phyloP scores from a whole-genome alignment of 495 filamentous ascomycete species.

The Talaromyces stipitatus region DNA sequence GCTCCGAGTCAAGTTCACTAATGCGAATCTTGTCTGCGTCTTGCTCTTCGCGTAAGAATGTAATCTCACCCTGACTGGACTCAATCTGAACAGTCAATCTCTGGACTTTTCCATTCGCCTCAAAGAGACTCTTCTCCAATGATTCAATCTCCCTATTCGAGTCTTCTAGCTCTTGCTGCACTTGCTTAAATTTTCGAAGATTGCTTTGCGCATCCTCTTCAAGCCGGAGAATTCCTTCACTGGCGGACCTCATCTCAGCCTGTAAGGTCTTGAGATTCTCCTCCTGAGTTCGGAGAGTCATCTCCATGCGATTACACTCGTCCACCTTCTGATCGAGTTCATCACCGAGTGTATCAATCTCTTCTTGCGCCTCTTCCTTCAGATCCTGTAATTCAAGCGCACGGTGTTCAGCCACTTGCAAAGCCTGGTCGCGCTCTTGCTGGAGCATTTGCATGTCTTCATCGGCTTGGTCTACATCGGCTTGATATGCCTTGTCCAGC shows the following conservation, averaged over 20 bases:
- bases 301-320: slow-evolving; percentile 66
- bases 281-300: slow-evolving; percentile 41
- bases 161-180: slow-evolving; percentile 67
- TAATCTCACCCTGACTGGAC: slow-evolving; percentile 85
- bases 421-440: slow-evolving; percentile 77
- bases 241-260: slow-evolving; percentile 83
- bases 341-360: slow-evolving; percentile 74
- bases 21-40: slow-evolving; percentile 98
- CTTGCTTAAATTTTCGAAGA: slow-evolving; percentile 58
- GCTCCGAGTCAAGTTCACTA: slow-evolving; percentile 74
- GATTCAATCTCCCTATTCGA: slow-evolving; percentile 71
- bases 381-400: slow-evolving; percentile 75
- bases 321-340: slow-evolving; percentile 64
- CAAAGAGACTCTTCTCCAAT: slow-evolving; percentile 65
- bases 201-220: slow-evolving; percentile 77
- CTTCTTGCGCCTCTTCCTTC: slow-evolving; percentile 70
- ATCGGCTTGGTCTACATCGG: slow-evolving; percentile 66
- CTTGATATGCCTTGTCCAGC: slow-evolving; percentile 58
- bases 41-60: slow-evolving; percentile 93
- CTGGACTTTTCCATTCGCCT: slow-evolving; percentile 77
- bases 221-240: slow-evolving; percentile 71
- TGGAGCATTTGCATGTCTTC: slow-evolving; percentile 78
- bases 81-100: slow-evolving; percentile 84
- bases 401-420: slow-evolving; percentile 68
- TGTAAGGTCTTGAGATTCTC: slow-evolving; percentile 83